Evolutionary conservation across 2,329 filamentous ascomycete species (phyloP), one percentile per base, ranked within the genome.

Genomic region (Huntiella omanensis): DNA sequence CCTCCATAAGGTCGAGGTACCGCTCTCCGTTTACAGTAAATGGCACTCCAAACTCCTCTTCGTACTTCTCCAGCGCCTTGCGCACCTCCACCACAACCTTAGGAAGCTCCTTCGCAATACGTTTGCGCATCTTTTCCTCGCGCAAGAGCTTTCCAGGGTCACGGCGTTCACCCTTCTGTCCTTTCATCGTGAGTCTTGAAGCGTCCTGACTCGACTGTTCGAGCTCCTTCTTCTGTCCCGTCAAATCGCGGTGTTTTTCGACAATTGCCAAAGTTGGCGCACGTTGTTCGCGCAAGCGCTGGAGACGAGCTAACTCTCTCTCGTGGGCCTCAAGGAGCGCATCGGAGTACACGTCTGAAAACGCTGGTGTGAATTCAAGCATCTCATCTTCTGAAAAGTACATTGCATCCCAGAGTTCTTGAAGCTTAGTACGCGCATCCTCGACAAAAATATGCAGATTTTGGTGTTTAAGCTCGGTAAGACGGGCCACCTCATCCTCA

Each of bases 361-460:
- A 96, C 37, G 87, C 91, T 0, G 92, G 91, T 0, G 87, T 91
- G 55, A 98, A 98, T 54, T 95, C 87, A 48, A 96, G 75, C 87
- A 96, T 96, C 64, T 98, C 91, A 56, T 98, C 91, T 59, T 98
- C 91, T 0, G 84, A 94, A 58, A 92, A 87, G 65, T 91, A 96
- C 1, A 98, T 66, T 0, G 76, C 70, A 58, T 98, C 91, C 91
- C 92, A 98, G 0, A 98, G 74, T 57, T 92, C 87, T 60, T 96
- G 88, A 8, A 98, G 71, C 58, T 83, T 84, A 63, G 77, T 83
- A 36, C 92, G 75, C 15, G 88, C 81, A 64, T 98, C 91, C 59
- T 96, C 91, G 8, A 98, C 85, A 56, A 98, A 98, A 4, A 96
- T 64, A 58, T 95, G 87, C 52, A 98, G 69, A 56, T 98, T 95